Evolutionary conservation across 176 grass and related monocot genomes (phyloP).

Genomic region (Dactylis glomerata): DNA sequence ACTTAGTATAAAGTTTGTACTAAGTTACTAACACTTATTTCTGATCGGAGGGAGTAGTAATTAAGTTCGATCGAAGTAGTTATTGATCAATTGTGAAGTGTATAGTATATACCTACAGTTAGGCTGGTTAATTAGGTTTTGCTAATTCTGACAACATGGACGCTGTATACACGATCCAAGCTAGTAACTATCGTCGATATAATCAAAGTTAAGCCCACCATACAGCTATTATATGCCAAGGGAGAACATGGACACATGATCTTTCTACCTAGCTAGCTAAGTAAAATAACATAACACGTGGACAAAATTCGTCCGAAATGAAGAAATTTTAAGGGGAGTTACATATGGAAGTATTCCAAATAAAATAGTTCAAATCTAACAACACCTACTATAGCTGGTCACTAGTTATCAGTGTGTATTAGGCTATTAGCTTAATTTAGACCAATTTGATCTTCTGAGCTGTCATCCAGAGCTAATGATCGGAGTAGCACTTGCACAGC

Average conservation of each 20-base stretch:
- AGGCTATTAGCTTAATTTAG: background rate
- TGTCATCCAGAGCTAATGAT: background rate
- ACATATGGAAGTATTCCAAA: background rate
- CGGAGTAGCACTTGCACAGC: background rate
- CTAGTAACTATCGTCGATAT: background rate
- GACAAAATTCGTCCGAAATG: background rate
- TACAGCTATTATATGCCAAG: background rate
- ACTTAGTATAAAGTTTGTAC: no score
- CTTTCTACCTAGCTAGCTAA: background rate
- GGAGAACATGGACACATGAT: conserved; percentile 10
- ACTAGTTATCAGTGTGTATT: background rate
- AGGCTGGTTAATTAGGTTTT: background rate
- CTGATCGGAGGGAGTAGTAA: no score
- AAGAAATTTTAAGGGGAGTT: background rate
- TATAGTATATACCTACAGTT: background rate
- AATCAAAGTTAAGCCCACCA: background rate
- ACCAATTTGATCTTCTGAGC: background rate
- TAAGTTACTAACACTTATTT: no score
- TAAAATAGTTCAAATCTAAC: background rate
- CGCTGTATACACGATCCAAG: background rate
- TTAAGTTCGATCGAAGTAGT: background rate
- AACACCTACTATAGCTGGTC: background rate
- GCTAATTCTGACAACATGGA: background rate
- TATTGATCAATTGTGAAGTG: background rate
- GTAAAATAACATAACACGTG: background rate